Evolutionary conservation across 2,329 filamentous ascomycete genomes (phyloP).

Genomic region (Colletotrichum truncatum): DNA sequence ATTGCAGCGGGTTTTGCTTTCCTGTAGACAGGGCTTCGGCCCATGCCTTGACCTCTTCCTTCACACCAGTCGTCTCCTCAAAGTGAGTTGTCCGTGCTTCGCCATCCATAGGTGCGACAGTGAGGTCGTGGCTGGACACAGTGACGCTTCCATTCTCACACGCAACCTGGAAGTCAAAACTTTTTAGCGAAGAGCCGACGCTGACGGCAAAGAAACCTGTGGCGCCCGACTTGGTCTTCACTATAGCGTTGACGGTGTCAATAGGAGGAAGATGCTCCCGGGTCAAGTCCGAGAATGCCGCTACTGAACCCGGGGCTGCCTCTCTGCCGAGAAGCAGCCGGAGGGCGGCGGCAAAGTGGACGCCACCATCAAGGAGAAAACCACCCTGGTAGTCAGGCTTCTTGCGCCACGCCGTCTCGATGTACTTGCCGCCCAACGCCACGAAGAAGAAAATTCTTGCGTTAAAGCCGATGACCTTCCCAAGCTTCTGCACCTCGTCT

Average conservation of each 20-base stretch:
- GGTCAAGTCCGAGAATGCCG: conserved; percentile 57
- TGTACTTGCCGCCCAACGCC: conserved; percentile 33
- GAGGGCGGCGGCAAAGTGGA: conserved; percentile 74
- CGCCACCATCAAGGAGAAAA: conserved; percentile 79
- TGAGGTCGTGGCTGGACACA: conserved; percentile 55
- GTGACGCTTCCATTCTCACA: conserved; percentile 66
- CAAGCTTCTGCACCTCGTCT: conserved; percentile 54
- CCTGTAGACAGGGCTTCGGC: conserved; percentile 60
- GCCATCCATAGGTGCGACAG: conserved; percentile 43
- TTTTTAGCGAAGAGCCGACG: conserved; percentile 63
- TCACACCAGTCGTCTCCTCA: conserved; percentile 61
- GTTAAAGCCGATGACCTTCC: conserved; percentile 50
- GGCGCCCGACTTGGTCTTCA: conserved; percentile 62
- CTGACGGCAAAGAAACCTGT: conserved; percentile 67
- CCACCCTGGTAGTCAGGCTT: conserved; percentile 77
- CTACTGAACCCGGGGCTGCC: conserved; percentile 54
- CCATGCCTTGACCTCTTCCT: conserved; percentile 70
- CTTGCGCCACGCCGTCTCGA: conserved; percentile 64
- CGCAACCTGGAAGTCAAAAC: conserved; percentile 64
- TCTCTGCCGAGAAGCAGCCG: conserved; percentile 62
- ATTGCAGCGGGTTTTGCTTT: conserved; percentile 58
- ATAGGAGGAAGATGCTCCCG: conserved; percentile 69
- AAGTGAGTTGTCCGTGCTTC: conserved; percentile 49
- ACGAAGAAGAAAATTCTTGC: conserved; percentile 55
- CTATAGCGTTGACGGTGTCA: conserved; percentile 71